phyloP scores from a whole-genome alignment of 768 basidiomycete genomes.

The Cyathus striatus region DNA sequence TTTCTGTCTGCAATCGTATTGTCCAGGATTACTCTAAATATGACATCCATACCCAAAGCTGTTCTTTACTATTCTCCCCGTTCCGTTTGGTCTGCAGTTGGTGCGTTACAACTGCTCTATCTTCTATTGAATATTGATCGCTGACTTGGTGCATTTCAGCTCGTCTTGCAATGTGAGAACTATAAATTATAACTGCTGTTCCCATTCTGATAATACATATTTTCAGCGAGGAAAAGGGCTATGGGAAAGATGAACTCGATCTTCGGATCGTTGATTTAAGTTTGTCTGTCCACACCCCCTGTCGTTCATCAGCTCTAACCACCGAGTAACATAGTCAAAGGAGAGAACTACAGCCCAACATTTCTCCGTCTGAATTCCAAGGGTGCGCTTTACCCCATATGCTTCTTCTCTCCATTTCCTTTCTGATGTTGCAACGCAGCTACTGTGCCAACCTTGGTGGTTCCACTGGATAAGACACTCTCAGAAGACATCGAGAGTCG shows the following conservation, averaged over 20 bases:
- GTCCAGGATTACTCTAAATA: conserved; percentile 13
- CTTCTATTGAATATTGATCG: too few relatives aligned
- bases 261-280: conserved; percentile 63
- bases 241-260: conserved; percentile 71
- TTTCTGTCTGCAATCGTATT: neutral
- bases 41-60: conserved; percentile 60
- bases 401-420: too few relatives aligned
- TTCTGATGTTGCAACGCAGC: conserved; percentile 45
- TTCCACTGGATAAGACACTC: conserved; percentile 76
- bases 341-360: conserved; percentile 72
- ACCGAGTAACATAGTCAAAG: too few relatives aligned
- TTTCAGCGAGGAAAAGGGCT: conserved; percentile 73
- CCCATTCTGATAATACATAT: conserved; percentile 6
- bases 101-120: conserved; percentile 28
- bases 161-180: conserved; percentile 50
- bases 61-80: conserved; percentile 64
- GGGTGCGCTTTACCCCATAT: conserved; percentile 44
- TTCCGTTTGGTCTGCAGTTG: conserved; percentile 62
- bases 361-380: conserved; percentile 77
- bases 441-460: conserved; percentile 78
- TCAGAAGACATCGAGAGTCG: conserved; percentile 65
- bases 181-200: neutral
- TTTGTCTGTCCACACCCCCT: too few relatives aligned
- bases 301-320: too few relatives aligned
- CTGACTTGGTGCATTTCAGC: conserved; percentile 23